A percentile compares a stretch with the other conserved stretches of the same genome.
Conservation (phyloP, 495 filamentous ascomycete genomes). For the Penicillium antarcticum region DNA sequence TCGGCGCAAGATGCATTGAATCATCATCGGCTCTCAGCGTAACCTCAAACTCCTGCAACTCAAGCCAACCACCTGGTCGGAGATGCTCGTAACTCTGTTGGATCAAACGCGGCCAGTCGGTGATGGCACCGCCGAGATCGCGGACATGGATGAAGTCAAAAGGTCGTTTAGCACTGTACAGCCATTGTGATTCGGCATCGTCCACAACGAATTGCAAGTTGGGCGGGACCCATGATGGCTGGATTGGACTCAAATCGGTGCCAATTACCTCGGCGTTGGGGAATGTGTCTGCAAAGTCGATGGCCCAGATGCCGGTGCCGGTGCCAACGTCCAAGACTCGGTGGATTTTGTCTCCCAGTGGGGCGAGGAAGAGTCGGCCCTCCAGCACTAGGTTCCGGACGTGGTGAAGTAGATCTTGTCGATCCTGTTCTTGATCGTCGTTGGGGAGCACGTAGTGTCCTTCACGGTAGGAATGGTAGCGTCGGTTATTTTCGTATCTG, state of each 20-base stretch:
- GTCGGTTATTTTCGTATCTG: slow-evolving; percentile 56
- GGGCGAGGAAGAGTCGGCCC: slow-evolving; percentile 58
- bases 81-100: slow-evolving; percentile 38
- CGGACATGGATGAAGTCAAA: slow-evolving; percentile 51
- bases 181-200: slow-evolving; percentile 49
- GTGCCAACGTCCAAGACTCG: slow-evolving; percentile 68
- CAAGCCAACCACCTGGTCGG: slow-evolving; percentile 52
- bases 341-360: slow-evolving; percentile 52
- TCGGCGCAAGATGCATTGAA: slow-evolving; percentile 26
- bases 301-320: slow-evolving; percentile 63
- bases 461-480: slow-evolving; percentile 66
- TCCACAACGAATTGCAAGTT: slow-evolving; percentile 49
- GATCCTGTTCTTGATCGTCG: slow-evolving; percentile 37
- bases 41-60: slow-evolving; percentile 52
- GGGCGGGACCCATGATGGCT: slow-evolving; percentile 39
- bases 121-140: slow-evolving; percentile 42
- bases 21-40: slow-evolving; percentile 41
- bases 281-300: slow-evolving; percentile 56
- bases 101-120: slow-evolving; percentile 42
- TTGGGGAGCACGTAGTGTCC: slow-evolving; percentile 59
- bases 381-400: slow-evolving; percentile 49
- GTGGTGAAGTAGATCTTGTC: slow-evolving; percentile 49
- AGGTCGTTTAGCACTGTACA: slow-evolving; percentile 35
- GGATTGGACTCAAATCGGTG: slow-evolving; percentile 33
- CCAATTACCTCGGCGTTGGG: slow-evolving; percentile 47